Evolutionary conservation across 768 basidiomycete species (phyloP).

Genomic region (Tricholoma hemisulphureum): DNA sequence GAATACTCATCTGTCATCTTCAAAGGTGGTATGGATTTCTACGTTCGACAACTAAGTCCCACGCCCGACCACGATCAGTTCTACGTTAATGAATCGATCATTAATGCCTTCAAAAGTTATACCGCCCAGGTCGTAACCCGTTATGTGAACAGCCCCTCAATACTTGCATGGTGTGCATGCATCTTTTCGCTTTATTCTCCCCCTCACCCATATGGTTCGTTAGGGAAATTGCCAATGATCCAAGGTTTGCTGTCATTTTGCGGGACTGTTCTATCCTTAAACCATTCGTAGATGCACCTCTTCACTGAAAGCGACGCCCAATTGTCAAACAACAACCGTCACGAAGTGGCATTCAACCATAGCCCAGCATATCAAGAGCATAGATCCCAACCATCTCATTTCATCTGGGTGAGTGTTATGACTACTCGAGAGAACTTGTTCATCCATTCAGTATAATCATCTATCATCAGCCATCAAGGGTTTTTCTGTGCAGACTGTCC

Average conservation of each 20-base stretch:
- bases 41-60: constrained; percentile 47
- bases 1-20: neutral
- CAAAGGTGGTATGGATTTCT: constrained; percentile 65
- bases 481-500: constrained; percentile 57
- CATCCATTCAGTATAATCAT: neutral
- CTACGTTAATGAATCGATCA: constrained; percentile 48
- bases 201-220: constrained; percentile 1
- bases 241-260: constrained; percentile 37
- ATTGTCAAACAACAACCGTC: constrained; percentile 49
- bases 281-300: constrained; percentile 49
- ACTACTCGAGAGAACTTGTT: neutral
- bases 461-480: constrained; percentile 49
- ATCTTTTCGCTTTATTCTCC: neutral
- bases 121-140: constrained; percentile 52
- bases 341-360: constrained; percentile 54
- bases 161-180: constrained; percentile 45
- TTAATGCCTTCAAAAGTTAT: constrained; percentile 54
- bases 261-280: neutral
- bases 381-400: constrained; percentile 63
- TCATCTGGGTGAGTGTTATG: constrained; percentile 50
- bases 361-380: constrained; percentile 39
- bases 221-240: constrained; percentile 66
- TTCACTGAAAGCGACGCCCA: constrained; percentile 38
- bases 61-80: constrained; percentile 52
- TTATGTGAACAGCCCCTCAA: constrained; percentile 47